Base-by-base conservation (phyloP, 2,329 filamentous ascomycete genomes). In the Tolypocladium sp. region DNA sequence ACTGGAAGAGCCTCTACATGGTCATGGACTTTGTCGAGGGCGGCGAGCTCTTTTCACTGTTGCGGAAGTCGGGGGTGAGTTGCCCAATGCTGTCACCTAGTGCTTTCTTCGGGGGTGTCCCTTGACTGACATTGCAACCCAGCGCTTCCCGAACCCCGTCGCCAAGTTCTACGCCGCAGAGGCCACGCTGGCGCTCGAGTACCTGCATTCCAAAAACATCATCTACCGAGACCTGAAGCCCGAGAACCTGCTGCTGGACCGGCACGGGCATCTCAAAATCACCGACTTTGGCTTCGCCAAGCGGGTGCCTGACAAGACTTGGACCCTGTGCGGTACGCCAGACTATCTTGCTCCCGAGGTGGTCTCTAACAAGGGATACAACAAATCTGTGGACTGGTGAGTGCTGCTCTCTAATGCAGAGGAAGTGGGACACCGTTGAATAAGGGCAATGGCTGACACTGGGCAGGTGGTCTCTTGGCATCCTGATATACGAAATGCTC, bases 21-120 rank as follows among this genome's bases (percentile, higher is more conserved):
- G 94, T 99, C 69, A 99, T 99, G 94, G 94, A 99, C 75, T 99
- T 99, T 78, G 93, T 99, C 58, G 94, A 99, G 76, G 94, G 94
- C 66, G 94, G 94, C 69, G 94, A 99, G 80, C 81, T 99, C 58
- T 99, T 99, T 74, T 97, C 93, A 66, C 77, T 99, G 68, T 79
- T 99, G 68, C 84, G 94, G 68, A 97, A 99, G 76, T 97, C 93
- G 81, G 87, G 93, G 83, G 84, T 84, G 82, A 76, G 81, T 77
- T 7, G 37, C 51, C 4, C 22, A 20, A 35, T 35, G 1, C 30
- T 6, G 13, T 20, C 44, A n/a, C 30, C 20, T 7, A 9, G 10
- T 25, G 9, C 20, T 20, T n/a, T 9, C 6, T 25, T 27, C 10
- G 25, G 22, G 27, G 42, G 6, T n/a, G 33, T 25, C n/a, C 2